These are phyloP conservation scores for Ophiostoma novo-ulmi DNA, from an alignment of 2,329 filamentous ascomycete species.

Conservation along the genomic window DNA sequence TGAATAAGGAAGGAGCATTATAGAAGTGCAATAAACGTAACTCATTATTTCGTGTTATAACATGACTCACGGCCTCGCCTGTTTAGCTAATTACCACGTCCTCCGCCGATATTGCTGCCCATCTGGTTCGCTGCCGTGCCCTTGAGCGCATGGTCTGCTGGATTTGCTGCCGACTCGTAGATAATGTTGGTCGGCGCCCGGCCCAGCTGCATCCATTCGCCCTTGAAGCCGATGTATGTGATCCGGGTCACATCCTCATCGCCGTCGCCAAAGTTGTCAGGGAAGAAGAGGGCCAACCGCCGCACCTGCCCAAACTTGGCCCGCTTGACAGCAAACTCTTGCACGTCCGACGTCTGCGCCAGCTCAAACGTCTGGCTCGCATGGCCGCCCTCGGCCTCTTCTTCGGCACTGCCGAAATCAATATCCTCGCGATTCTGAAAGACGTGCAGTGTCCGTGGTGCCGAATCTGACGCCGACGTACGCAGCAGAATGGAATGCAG, in stretches of 20 bases:
- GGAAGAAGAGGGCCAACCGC: conserved; percentile 77
- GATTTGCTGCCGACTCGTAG: conserved; percentile 92
- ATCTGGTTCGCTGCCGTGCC: conserved; percentile 51
- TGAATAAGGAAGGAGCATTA: background rate
- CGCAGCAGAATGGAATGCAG: conserved; percentile 85
- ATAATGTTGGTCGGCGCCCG: conserved; percentile 78
- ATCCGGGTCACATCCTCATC: conserved; percentile 76
- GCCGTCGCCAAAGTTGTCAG: conserved; percentile 77
- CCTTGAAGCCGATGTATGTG: conserved; percentile 85
- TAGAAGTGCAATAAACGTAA: background rate
- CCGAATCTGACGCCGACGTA: conserved; percentile 62
- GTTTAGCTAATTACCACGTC: conserved; percentile 20
- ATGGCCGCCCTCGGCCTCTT: conserved; percentile 52
- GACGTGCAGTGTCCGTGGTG: conserved; percentile 78
- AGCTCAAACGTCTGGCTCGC: conserved; percentile 64
- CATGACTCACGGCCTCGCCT: background rate
- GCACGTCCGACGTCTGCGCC: conserved; percentile 71
- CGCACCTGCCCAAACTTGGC: conserved; percentile 84
- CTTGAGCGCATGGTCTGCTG: conserved; percentile 72
- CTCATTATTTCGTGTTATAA: background rate
- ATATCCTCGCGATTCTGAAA: conserved; percentile 83
- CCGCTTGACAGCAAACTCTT: conserved; percentile 84
- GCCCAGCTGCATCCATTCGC: conserved; percentile 84
- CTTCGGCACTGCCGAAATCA: conserved; percentile 73
- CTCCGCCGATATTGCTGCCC: conserved; percentile 50